Percentiles rank a stretch among this genome's conserved stretches.
Evolutionary conservation across 805 yeast species (phyloP).

Genomic region (Saccharomycopsis babjevae): DNA sequence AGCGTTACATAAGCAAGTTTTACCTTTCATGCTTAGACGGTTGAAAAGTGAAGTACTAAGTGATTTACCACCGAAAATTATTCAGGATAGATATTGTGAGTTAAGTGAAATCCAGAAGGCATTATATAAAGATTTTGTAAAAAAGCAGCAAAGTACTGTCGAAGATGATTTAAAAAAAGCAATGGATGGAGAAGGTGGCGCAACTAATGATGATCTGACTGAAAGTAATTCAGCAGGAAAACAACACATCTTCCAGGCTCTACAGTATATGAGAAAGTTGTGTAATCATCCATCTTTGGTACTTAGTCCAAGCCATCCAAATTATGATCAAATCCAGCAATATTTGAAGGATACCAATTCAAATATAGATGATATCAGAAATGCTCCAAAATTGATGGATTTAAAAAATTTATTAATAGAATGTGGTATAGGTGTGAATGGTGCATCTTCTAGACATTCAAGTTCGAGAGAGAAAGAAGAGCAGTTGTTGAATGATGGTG

Average conservation of each 20-base stretch:
- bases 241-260: conserved; percentile 93
- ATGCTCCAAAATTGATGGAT: conserved; percentile 86
- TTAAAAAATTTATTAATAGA: conserved; percentile 71
- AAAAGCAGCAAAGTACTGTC: conserved; percentile 67
- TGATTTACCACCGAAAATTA: conserved; percentile 95
- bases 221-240: conserved; percentile 44
- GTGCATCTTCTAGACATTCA: conserved; percentile 22
- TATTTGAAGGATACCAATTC: conserved; percentile 50
- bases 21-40: conserved; percentile 93
- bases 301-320: conserved; percentile 73
- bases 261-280: conserved; percentile 92
- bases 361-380: conserved; percentile 59
- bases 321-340: conserved; percentile 53
- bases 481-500: conserved; percentile 30
- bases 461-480: conserved; percentile 30
- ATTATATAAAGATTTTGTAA: conserved; percentile 81
- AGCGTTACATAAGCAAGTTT: conserved; percentile 89
- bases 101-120: conserved; percentile 82
- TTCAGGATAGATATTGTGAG: conserved; percentile 97
- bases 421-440: conserved; percentile 70
- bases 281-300: conserved; percentile 96
- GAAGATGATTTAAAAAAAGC: conserved; percentile 47
- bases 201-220: conserved; percentile 20
- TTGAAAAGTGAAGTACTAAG: conserved; percentile 91
- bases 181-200: conserved; percentile 21